A percentile compares a stretch with the other conserved stretches of the same genome.
phyloP scores from a whole-genome alignment of 441 rosid genomes.

The Manihot esculenta region DNA sequence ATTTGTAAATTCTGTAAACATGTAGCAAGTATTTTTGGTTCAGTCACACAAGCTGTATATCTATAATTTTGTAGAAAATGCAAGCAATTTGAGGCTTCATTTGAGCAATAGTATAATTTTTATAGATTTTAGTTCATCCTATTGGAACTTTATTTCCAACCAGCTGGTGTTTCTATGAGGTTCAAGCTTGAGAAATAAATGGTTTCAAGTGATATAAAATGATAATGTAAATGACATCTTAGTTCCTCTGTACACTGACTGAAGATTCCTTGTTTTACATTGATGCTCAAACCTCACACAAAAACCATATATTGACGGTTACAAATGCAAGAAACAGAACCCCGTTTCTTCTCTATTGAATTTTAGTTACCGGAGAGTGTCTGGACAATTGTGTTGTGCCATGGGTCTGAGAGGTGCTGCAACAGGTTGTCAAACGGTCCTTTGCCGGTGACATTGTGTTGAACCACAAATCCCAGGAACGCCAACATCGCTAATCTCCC shows the following conservation, averaged over 20 bases:
- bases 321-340: slow-evolving; percentile 30
- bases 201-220: slow-evolving; percentile 21
- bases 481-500: slow-evolving; percentile 99
- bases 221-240: slow-evolving; percentile 30
- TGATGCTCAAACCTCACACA: slow-evolving; percentile 35
- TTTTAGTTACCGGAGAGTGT: slow-evolving; percentile 49
- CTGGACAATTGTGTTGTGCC: slow-evolving; percentile 97
- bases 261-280: slow-evolving; percentile 40
- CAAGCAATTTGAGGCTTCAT: no score
- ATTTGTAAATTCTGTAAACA: slow-evolving; percentile 1
- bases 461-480: slow-evolving; percentile 80
- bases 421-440: slow-evolving; percentile 91
- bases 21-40: slow-evolving; percentile 13
- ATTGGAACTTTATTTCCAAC: background rate
- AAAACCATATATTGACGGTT: slow-evolving; percentile 31
- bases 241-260: slow-evolving; percentile 60
- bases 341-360: slow-evolving; percentile 21
- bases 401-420: slow-evolving; percentile 98
- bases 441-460: slow-evolving; percentile 89
- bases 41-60: slow-evolving; percentile 26
- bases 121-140: background rate
- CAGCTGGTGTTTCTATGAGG: background rate
- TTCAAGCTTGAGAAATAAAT: slow-evolving; percentile 11
- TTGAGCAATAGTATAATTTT: slow-evolving; percentile 1
- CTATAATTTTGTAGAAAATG: slow-evolving; percentile 19